Evolutionary conservation across 2,329 filamentous ascomycete genomes (phyloP).

Genomic region (Trichophyton simii): DNA sequence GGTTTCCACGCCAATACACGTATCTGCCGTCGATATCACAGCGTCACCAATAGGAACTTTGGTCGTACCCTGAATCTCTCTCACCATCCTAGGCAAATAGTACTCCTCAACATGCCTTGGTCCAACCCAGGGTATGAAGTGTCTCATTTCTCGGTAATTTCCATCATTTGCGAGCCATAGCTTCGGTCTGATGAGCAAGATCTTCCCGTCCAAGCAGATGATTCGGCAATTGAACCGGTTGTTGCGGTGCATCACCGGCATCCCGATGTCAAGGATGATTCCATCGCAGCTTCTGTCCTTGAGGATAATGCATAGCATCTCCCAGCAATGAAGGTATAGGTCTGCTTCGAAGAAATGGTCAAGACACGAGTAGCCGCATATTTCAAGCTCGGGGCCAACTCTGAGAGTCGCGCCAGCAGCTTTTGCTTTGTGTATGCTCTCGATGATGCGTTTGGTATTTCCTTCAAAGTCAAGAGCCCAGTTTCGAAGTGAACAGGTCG

Average conservation of each 20-base stretch:
- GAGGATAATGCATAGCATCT: constrained; percentile 48
- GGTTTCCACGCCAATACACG: constrained; percentile 33
- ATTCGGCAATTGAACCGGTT: constrained; percentile 52
- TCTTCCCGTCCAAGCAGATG: constrained; percentile 51
- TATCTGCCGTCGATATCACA: constrained; percentile 49
- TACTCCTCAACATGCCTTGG: constrained; percentile 44
- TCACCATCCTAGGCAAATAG: constrained; percentile 47
- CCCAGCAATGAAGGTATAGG: constrained; percentile 46
- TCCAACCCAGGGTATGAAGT: constrained; percentile 51
- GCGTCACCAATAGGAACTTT: constrained; percentile 55
- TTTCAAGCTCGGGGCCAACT: constrained; percentile 37
- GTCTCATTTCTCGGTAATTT: constrained; percentile 37
- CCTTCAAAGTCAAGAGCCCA: constrained; percentile 47
- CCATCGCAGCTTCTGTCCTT: constrained; percentile 45
- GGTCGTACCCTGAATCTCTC: constrained; percentile 40
- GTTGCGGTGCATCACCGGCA: constrained; percentile 46
- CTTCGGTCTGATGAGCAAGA: constrained; percentile 56
- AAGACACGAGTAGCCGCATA: constrained; percentile 13
- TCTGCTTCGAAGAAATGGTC: constrained; percentile 26
- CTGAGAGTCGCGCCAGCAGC: constrained; percentile 45
- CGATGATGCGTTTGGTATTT: constrained; percentile 50
- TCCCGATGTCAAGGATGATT: constrained; percentile 38
- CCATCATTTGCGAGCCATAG: constrained; percentile 57
- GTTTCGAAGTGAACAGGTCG: constrained; percentile 11
- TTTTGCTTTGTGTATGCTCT: constrained; percentile 49